A percentile compares a stretch with the other conserved stretches of the same genome.
These are phyloP conservation scores for Atkinsonella texensis DNA, from an alignment of 2,329 filamentous ascomycete species.

Conservation along the genomic window DNA sequence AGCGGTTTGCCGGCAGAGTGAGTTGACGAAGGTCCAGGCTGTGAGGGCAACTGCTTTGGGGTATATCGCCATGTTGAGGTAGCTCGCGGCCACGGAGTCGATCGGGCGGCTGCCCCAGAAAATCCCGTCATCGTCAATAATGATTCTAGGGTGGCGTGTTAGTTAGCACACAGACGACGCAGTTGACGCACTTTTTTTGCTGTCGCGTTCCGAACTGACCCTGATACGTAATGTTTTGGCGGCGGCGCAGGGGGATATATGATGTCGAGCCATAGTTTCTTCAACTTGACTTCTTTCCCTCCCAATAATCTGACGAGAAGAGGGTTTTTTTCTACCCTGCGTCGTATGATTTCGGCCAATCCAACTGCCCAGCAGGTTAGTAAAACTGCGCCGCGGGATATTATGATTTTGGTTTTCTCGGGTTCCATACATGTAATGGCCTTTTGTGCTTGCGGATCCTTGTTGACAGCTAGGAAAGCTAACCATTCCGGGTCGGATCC, in stretches of 20 bases:
- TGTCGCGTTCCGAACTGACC: conserved; percentile 29
- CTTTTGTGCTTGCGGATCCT: conserved; percentile 34
- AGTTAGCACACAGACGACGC: conserved; percentile 2
- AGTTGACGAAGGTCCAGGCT: conserved; percentile 38
- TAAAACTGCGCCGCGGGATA: too few species aligned
- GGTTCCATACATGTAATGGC: conserved; percentile 33
- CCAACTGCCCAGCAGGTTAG: conserved; percentile 12
- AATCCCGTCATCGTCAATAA: conserved; percentile 36
- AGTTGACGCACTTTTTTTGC: too few species aligned
- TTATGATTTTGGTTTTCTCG: too few species aligned
- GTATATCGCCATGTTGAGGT: conserved; percentile 37
- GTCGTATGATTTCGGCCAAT: conserved; percentile 22
- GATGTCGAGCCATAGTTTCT: conserved; percentile 47
- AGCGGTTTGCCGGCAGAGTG: conserved; percentile 33
- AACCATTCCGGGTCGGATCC: conserved; percentile 52
- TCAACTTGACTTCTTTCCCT: conserved; percentile 36
- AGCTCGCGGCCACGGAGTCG: conserved; percentile 33
- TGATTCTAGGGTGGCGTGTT: conserved; percentile 26
- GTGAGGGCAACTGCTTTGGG: conserved; percentile 40
- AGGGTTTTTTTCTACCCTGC: conserved; percentile 28
- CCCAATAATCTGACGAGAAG: conserved; percentile 27
- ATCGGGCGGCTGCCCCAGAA: conserved; percentile 35
- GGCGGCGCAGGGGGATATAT: conserved; percentile 48
- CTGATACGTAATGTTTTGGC: conserved; percentile 45
- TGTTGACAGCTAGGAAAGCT: conserved; percentile 45